Evolutionary conservation across 352 stramenopile species (phyloP).

Genomic region (Pythium folliculosum): DNA sequence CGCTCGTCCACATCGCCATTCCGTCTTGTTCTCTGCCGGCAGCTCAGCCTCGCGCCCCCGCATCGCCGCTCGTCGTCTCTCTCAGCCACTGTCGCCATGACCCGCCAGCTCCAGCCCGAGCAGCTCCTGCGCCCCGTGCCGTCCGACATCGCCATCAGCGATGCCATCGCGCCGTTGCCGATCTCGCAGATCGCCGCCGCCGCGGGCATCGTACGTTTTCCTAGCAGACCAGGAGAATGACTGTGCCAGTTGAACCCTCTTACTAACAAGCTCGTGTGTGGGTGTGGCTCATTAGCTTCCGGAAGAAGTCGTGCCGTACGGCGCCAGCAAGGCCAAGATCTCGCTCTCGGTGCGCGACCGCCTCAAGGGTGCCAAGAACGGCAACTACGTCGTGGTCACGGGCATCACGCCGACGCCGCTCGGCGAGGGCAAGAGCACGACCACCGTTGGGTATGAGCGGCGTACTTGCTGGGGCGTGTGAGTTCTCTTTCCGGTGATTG

Average conservation of each 20-base stretch:
- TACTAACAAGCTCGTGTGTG: neutral
- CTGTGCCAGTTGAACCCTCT: neutral
- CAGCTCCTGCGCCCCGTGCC: conserved; percentile 71
- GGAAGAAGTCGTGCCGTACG: conserved; percentile 89
- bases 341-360: conserved; percentile 88
- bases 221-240: neutral
- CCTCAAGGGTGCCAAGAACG: conserved; percentile 84
- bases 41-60: neutral
- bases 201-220: conserved; percentile 63
- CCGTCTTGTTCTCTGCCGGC: conserved; percentile 4
- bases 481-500: no score
- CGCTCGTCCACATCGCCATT: conserved; percentile 27
- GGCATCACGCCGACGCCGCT: conserved; percentile 98
- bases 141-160: conserved; percentile 83
- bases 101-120: conserved; percentile 52
- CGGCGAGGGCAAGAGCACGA: conserved; percentile 99
- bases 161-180: conserved; percentile 65
- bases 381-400: conserved; percentile 97
- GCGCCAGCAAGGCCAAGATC: conserved; percentile 92
- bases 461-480: neutral
- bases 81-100: conserved; percentile 29
- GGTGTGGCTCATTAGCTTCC: conserved; percentile 47
- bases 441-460: conserved; percentile 91
- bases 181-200: conserved; percentile 66
- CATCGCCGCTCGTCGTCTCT: neutral